phyloP scores from a whole-genome alignment of 2,329 filamentous ascomycete species.

The Dothistroma pini region DNA sequence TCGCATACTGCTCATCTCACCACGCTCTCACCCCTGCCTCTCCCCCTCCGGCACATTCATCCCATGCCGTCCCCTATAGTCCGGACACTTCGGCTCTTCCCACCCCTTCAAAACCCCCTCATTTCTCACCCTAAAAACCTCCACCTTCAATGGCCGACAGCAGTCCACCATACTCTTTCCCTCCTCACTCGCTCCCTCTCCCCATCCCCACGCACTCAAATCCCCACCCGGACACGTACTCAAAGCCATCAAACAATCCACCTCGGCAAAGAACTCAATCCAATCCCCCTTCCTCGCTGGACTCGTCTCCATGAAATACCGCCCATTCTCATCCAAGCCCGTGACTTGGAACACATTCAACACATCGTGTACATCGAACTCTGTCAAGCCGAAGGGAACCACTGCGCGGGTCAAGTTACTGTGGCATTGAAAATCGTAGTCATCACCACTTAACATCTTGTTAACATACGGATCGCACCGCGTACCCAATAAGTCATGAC shows the following conservation, averaged over 20 bases:
- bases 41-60: conserved; percentile 51
- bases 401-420: conserved; percentile 75
- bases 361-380: conserved; percentile 78
- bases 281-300: conserved; percentile 55
- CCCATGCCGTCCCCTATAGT: conserved; percentile 65
- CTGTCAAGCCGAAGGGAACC: conserved; percentile 62
- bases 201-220: conserved; percentile 77
- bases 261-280: conserved; percentile 77
- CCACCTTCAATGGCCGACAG: conserved; percentile 69
- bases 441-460: conserved; percentile 63
- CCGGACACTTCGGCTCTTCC: conserved; percentile 57
- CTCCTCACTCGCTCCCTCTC: conserved; percentile 53
- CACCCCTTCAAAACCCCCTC: conserved; percentile 55
- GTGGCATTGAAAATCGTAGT: conserved; percentile 80
- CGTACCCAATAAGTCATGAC: conserved; percentile 76
- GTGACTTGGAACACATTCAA: conserved; percentile 86
- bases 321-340: conserved; percentile 65
- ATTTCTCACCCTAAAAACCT: conserved; percentile 60
- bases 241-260: conserved; percentile 65
- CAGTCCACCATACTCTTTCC: conserved; percentile 66
- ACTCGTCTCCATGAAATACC: conserved; percentile 70
- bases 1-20: background rate
- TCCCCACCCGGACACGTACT: conserved; percentile 77
- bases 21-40: conserved; percentile 11
- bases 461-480: conserved; percentile 84